These are phyloP conservation scores for Zymoseptoria tritici DNA, from an alignment of 2,329 filamentous ascomycete species.

Conservation along the genomic window DNA sequence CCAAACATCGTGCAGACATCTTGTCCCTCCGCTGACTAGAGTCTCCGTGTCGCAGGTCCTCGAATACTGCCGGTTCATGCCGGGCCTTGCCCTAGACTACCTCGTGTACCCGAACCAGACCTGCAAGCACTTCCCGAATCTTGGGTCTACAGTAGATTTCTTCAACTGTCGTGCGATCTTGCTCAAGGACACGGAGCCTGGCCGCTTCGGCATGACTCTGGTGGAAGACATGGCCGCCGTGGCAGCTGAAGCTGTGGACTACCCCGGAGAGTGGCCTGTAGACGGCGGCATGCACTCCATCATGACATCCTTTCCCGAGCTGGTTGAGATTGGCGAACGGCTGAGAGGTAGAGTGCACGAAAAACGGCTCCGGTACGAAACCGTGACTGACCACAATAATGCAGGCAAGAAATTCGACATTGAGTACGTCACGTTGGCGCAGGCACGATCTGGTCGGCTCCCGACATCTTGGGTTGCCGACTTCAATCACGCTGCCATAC, in stretches of 20 bases:
- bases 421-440: conserved; percentile 40
- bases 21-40: background rate
- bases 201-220: conserved; percentile 39
- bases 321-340: conserved; percentile 17
- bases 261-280: conserved; percentile 39
- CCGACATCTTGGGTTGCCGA: conserved; percentile 35
- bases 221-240: conserved; percentile 38
- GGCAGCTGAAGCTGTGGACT: conserved; percentile 38
- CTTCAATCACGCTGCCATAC: conserved; percentile 20
- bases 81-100: conserved; percentile 41
- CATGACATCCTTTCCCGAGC: conserved; percentile 29
- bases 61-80: conserved; percentile 52
- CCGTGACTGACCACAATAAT: conserved; percentile 22
- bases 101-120: conserved; percentile 45
- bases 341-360: conserved; percentile 6
- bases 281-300: conserved; percentile 37
- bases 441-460: conserved; percentile 40
- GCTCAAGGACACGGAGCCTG: conserved; percentile 38
- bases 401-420: conserved; percentile 34
- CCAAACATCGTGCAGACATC: background rate
- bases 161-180: conserved; percentile 38
- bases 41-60: conserved; percentile 35
- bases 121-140: conserved; percentile 36
- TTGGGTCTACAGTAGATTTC: conserved; percentile 36
- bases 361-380: background rate